Base-by-base conservation (phyloP, 2,329 filamentous ascomycete species). In the Talaromyces sp. region DNA sequence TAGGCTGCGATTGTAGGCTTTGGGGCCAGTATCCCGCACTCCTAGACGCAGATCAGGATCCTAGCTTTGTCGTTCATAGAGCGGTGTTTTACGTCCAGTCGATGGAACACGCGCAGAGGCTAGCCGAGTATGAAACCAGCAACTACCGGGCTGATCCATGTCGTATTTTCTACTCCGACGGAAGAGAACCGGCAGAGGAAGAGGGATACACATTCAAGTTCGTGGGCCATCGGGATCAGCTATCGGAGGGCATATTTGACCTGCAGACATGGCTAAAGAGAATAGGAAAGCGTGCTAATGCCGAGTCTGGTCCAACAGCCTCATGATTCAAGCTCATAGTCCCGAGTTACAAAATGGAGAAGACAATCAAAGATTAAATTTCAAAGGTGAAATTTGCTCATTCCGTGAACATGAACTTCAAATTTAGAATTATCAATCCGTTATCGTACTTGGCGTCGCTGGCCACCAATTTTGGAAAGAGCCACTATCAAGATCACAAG, bases 1-100 rank as follows among this genome's bases (percentile, higher is more conserved):
- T 53, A 32, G 63, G 64, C n/a, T 64, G 61, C 26, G 50, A 59
- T 43, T 35, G 54, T 17, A 60, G 48, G 52, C 12, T 56, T 41
- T 59, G 60, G 32, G 60, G 60, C 19, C 48, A 24, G 21, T 57
- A 61, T 57, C 57, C 56, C 6, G 62, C 43, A 26, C 43, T 65
- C 6, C 26, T 58, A 9, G 19, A 52, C n/a, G 29, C 12, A 35
- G n/a, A 46, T 26, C 27, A 38, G 11, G 19, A 26, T 2, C 24
- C n/a, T 11, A 26, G 12, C 9, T 48, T 17, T 8, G 24, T 38
- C 17, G 14, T 51, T 12, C 12, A 57, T 14, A 29, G 56, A 7
- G 29, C 29, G 14, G 56, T 38, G 11, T 52, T 41, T 27, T 11
- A 17, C 17, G 29, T 57, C 10, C 26, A 50, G 17, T 50, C 46